These are phyloP conservation scores for Exophiala phaeomuriformis DNA, from an alignment of 2,329 filamentous ascomycete genomes.

Conservation along the genomic window DNA sequence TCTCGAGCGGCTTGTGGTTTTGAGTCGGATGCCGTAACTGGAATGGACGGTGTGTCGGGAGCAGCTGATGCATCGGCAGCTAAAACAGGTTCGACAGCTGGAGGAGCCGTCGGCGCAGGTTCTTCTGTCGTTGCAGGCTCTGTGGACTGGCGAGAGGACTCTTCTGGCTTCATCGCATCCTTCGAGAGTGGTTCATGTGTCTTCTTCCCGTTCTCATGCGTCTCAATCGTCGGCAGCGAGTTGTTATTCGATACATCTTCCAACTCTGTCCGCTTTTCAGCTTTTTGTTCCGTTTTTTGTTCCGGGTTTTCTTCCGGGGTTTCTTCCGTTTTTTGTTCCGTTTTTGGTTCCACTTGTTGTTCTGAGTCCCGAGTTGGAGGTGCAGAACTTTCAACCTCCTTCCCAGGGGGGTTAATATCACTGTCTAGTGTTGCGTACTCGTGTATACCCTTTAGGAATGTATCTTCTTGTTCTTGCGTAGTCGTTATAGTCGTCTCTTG, in stretches of 20 bases:
- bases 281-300: too few species aligned
- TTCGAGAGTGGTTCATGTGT: background rate
- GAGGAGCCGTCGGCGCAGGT: background rate
- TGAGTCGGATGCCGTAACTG: background rate
- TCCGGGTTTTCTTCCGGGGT: background rate
- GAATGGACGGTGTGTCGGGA: background rate
- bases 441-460: constrained; percentile 40
- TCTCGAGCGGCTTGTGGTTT: background rate
- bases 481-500: background rate
- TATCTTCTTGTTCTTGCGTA: constrained; percentile 5
- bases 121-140: background rate
- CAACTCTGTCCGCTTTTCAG: too few species aligned
- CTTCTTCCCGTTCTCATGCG: background rate
- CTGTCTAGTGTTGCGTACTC: constrained; percentile 33
- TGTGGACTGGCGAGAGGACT: background rate
- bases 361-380: background rate
- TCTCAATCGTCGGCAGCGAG: background rate
- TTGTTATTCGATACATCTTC: background rate
- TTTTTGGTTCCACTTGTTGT: background rate
- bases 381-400: constrained; percentile 1
- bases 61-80: background rate
- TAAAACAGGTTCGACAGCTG: background rate
- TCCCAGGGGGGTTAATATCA: constrained; percentile 6
- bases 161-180: constrained; percentile 4
- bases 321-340: background rate